These are phyloP conservation scores for Tillandsia fasciculata DNA, from an alignment of 176 grass and related monocot species.

Conservation along the genomic window DNA sequence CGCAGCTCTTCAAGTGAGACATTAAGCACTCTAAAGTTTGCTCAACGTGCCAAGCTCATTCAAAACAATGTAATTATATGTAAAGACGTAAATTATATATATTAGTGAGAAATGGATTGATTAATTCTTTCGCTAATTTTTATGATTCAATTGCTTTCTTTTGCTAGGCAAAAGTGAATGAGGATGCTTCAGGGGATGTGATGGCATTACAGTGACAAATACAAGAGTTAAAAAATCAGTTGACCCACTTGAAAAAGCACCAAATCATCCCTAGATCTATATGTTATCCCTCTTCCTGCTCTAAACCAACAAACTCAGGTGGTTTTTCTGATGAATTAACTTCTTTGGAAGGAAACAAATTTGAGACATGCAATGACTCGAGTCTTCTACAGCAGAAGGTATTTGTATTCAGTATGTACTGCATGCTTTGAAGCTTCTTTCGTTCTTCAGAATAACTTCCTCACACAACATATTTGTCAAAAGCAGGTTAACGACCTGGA, in stretches of 20 bases:
- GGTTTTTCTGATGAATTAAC: constrained; percentile 26
- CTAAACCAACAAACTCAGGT: constrained; percentile 35
- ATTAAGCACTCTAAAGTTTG: constrained; percentile 94
- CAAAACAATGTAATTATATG: constrained; percentile 77
- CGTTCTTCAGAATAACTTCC: background rate
- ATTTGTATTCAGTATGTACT: constrained; percentile 7
- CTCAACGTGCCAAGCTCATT: constrained; percentile 85
- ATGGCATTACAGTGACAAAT: constrained; percentile 75
- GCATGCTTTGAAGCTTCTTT: background rate
- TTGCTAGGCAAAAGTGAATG: constrained; percentile 84
- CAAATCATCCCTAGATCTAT: constrained; percentile 31
- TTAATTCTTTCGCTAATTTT: background rate
- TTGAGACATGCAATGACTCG: constrained; percentile 31
- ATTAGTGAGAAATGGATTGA: background rate
- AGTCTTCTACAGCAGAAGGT: constrained; percentile 60
- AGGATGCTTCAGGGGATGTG: constrained; percentile 82
- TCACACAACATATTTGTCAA: constrained; percentile 12
- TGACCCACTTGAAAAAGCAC: constrained; percentile 55
- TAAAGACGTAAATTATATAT: constrained; percentile 13
- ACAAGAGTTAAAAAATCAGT: constrained; percentile 72
- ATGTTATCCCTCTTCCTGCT: constrained; percentile 25
- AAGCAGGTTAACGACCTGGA: constrained; percentile 62
- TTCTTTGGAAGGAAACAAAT: constrained; percentile 28
- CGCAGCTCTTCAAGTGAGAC: constrained; percentile 87
- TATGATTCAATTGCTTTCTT: constrained; percentile 18